phyloP scores from a whole-genome alignment of 805 yeast genomes.

The Pichia thaimueangensis region DNA sequence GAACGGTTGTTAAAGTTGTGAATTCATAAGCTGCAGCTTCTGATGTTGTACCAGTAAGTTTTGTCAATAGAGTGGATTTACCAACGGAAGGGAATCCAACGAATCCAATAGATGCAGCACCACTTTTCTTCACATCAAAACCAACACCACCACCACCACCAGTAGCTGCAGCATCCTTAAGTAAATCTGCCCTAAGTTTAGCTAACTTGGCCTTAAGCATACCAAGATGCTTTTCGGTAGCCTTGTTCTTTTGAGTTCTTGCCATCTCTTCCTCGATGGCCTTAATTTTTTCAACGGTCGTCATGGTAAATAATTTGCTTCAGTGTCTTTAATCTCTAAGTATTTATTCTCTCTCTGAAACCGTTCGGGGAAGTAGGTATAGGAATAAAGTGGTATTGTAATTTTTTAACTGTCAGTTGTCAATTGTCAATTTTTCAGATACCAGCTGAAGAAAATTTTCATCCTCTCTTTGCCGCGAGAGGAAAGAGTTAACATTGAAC shows the following conservation, averaged over 20 bases:
- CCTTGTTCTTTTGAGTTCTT: slow-evolving; percentile 94
- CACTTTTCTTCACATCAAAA: slow-evolving; percentile 97
- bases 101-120: slow-evolving; percentile 95
- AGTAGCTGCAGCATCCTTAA: slow-evolving; percentile 62
- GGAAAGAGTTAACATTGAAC: too few species aligned
- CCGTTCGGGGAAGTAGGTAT: too few species aligned
- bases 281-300: slow-evolving; percentile 69
- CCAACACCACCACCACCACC: slow-evolving; percentile 95
- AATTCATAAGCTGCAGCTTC: slow-evolving; percentile 98
- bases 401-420: too few species aligned
- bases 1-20: slow-evolving; percentile 95
- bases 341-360: too few species aligned
- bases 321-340: too few species aligned
- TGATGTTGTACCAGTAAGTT: slow-evolving; percentile 91
- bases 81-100: slow-evolving; percentile 98
- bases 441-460: too few species aligned
- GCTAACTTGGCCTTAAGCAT: slow-evolving; percentile 96
- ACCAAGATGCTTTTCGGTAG: slow-evolving; percentile 95
- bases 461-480: too few species aligned
- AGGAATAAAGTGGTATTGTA: too few species aligned
- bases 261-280: slow-evolving; percentile 98
- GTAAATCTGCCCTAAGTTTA: slow-evolving; percentile 84
- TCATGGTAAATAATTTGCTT: too few species aligned
- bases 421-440: too few species aligned
- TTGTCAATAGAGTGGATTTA: slow-evolving; percentile 75